phyloP scores from a whole-genome alignment of 2,329 filamentous ascomycete genomes.

The Aureobasidium lini region DNA sequence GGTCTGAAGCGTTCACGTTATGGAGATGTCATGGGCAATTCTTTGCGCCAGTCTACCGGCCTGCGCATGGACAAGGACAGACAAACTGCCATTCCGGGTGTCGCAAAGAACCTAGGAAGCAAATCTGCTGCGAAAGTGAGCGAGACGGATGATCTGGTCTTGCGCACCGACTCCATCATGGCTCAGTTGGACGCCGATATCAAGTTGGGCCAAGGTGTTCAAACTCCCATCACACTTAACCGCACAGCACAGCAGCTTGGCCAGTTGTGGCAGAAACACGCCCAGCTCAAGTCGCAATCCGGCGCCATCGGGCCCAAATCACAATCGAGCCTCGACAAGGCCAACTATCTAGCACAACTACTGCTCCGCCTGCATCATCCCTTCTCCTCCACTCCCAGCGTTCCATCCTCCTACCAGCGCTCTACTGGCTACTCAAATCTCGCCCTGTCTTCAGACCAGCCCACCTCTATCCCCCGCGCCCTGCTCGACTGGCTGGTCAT shows the following conservation, averaged over 20 bases:
- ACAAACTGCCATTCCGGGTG: conserved; percentile 46
- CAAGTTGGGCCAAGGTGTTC: conserved; percentile 25
- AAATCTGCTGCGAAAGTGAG: conserved; percentile 50
- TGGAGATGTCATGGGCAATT: conserved; percentile 23
- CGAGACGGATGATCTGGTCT: conserved; percentile 64
- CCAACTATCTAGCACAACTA: conserved; percentile 68
- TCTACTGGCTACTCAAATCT: conserved; percentile 9
- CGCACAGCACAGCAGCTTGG: conserved; percentile 24
- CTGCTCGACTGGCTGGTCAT: conserved; percentile 76
- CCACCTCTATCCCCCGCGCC: conserved; percentile 60
- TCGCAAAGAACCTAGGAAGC: conserved; percentile 63
- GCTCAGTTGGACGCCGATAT: conserved; percentile 29
- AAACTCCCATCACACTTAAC: conserved; percentile 25
- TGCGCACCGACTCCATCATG: conserved; percentile 67
- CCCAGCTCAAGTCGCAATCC: conserved; percentile 21
- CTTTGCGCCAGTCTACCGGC: conserved; percentile 12
- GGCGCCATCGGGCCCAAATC: conserved; percentile 36
- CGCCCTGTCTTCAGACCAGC: conserved; percentile 14
- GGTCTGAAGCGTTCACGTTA: conserved; percentile 34
- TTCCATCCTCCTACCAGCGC: conserved; percentile 21
- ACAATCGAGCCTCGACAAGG: conserved; percentile 60
- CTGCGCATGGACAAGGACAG: conserved; percentile 10
- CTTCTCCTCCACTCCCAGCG: conserved; percentile 30
- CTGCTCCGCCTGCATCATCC: conserved; percentile 74
- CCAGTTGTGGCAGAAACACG: conserved; percentile 23